Percentiles rank a stretch among this genome's conserved stretches.
These are phyloP conservation scores for Magnusiomyces paraingens DNA, from an alignment of 1,139 yeast species.

Conservation along the genomic window DNA sequence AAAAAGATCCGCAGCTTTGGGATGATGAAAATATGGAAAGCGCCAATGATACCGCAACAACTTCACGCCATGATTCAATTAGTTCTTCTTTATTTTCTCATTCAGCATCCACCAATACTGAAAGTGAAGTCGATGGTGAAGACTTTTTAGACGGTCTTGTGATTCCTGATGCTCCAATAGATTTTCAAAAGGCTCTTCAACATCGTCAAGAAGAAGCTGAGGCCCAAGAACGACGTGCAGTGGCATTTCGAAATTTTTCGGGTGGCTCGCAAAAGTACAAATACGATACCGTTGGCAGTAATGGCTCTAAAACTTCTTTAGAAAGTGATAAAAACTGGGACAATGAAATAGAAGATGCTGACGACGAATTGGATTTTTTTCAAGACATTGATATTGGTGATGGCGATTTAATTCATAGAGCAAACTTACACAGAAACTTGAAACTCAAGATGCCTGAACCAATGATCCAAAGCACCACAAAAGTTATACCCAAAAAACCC, in stretches of 20 bases:
- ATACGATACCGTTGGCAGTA: conserved; percentile 11
- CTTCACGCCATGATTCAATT: conserved; percentile 1
- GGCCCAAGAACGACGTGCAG: not conserved
- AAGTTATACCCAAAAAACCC: not conserved
- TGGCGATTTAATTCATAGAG: conserved; percentile 14
- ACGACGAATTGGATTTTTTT: conserved; percentile 21
- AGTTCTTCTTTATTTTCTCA: conserved; percentile 13
- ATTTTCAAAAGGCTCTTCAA: conserved; percentile 9
- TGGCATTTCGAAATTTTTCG: not conserved
- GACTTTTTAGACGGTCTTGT: conserved; percentile 16
- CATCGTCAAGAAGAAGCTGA: conserved; percentile 4
- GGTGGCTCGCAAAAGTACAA: not conserved
- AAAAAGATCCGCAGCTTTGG: not conserved
- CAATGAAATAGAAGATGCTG: conserved; percentile 16
- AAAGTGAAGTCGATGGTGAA: conserved; percentile 14
- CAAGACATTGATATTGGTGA: conserved; percentile 25
- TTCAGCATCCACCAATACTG: conserved; percentile 12
- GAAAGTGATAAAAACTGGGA: not conserved
- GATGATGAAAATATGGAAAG: conserved; percentile 1
- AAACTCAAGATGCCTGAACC: conserved; percentile 16
- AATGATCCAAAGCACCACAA: not conserved
- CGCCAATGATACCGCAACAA: conserved; percentile 3
- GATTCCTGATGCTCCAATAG: conserved; percentile 10
- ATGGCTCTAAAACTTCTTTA: conserved; percentile 5
- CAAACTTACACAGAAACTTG: conserved; percentile 22